Conservation (phyloP, 805 yeast genomes). For the Ogataea wickerhamii region DNA sequence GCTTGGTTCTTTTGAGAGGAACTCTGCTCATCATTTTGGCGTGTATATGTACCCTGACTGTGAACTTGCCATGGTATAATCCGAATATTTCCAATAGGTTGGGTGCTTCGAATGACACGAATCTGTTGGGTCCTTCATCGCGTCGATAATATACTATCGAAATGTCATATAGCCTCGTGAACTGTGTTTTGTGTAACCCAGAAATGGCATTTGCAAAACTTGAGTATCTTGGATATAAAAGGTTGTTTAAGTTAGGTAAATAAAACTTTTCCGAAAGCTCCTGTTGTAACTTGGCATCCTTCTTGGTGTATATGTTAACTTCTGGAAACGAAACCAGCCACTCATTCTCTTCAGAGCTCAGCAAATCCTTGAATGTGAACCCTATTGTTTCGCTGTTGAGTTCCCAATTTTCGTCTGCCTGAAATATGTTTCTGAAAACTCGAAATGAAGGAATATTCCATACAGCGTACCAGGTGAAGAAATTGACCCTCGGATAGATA, state of each 20-base stretch:
- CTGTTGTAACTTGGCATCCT: constrained; percentile 46
- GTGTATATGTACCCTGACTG: constrained; percentile 45
- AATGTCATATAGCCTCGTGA: constrained; percentile 50
- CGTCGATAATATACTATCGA: constrained; percentile 44
- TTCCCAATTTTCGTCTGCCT: constrained; percentile 71
- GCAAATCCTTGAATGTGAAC: constrained; percentile 34
- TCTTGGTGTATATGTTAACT: constrained; percentile 63
- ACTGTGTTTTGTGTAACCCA: constrained; percentile 38
- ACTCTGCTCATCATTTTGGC: constrained; percentile 44
- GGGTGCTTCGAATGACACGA: constrained; percentile 32
- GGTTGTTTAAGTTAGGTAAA: constrained; percentile 55
- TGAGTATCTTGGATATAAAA: constrained; percentile 76
- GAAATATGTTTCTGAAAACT: constrained; percentile 43
- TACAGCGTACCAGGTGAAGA: constrained; percentile 67
- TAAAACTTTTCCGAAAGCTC: constrained; percentile 53
- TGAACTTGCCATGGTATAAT: constrained; percentile 27
- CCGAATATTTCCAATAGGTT: constrained; percentile 37
- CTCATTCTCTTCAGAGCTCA: constrained; percentile 34
- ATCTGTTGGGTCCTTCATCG: constrained; percentile 4
- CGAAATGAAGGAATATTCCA: constrained; percentile 58
- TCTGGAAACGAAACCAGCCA: constrained; percentile 84
- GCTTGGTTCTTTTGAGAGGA: constrained; percentile 48
- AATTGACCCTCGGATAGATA: constrained; percentile 45
- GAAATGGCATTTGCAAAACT: constrained; percentile 49
- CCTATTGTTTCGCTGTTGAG: constrained; percentile 36